These are phyloP conservation scores for Cercis canadensis DNA, from an alignment of 306 rosid genomes.

Conservation along the genomic window DNA sequence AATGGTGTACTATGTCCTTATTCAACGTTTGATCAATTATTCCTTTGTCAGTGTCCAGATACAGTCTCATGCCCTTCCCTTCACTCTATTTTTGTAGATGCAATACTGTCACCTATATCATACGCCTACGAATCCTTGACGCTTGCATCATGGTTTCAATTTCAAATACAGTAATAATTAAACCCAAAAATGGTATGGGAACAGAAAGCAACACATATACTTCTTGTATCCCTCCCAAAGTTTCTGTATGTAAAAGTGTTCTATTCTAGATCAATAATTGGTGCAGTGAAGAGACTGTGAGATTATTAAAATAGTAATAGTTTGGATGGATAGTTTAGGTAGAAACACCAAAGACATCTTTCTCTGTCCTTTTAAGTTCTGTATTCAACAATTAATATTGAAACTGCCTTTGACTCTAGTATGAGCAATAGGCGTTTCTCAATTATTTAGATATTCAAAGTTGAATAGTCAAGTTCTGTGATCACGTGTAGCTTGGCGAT, in stretches of 20 bases:
- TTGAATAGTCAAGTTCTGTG: slow-evolving; percentile 32
- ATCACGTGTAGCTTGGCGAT: slow-evolving; percentile 47
- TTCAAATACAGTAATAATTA: background rate
- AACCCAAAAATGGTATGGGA: slow-evolving; percentile 23
- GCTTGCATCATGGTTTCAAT: slow-evolving; percentile 32
- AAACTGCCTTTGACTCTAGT: background rate
- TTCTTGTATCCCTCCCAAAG: background rate
- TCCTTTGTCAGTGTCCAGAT: slow-evolving; percentile 34
- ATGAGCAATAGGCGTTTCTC: slow-evolving; percentile 8
- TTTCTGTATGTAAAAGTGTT: no score
- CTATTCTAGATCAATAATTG: slow-evolving; percentile 46
- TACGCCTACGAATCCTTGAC: slow-evolving; percentile 27
- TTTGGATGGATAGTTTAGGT: slow-evolving; percentile 21
- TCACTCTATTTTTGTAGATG: slow-evolving; percentile 26
- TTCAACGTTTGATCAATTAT: slow-evolving; percentile 44
- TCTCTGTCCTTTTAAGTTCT: background rate
- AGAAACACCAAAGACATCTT: slow-evolving; percentile 5
- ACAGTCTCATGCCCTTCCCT: slow-evolving; percentile 28
- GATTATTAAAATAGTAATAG: background rate
- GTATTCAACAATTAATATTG: background rate
- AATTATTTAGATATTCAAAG: slow-evolving; percentile 21
- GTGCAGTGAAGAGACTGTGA: slow-evolving; percentile 21
- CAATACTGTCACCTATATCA: slow-evolving; percentile 34
- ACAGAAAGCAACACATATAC: slow-evolving; percentile 11
- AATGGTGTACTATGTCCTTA: slow-evolving; percentile 36